A percentile compares a stretch with the other conserved stretches of the same genome.
Conservation (phyloP, 495 filamentous ascomycete genomes). For the Xylaria palmicola region DNA sequence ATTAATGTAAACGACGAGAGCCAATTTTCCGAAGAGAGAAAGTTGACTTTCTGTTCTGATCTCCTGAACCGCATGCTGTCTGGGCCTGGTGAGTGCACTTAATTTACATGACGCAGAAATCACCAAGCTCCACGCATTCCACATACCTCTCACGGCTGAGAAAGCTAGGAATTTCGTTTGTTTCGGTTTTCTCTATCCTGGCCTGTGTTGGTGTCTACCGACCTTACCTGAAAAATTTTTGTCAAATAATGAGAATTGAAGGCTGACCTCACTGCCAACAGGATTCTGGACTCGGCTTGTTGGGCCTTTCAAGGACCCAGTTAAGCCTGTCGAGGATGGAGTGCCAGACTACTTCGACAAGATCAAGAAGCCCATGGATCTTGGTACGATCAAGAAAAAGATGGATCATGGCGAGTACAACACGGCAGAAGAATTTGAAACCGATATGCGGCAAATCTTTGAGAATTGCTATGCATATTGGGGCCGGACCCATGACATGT, state of each 20-base stretch:
- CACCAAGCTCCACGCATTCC: neutral
- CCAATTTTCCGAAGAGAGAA: slow-evolving; percentile 41
- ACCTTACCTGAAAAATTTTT: neutral
- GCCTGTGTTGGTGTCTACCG: neutral
- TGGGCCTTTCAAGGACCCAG: slow-evolving; percentile 50
- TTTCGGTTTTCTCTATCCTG: neutral
- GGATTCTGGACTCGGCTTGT: slow-evolving; percentile 60
- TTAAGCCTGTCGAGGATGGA: slow-evolving; percentile 42
- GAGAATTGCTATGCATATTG: slow-evolving; percentile 51
- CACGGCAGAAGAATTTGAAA: slow-evolving; percentile 42
- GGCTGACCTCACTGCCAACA: slow-evolving; percentile 18
- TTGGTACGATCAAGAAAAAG: slow-evolving; percentile 49
- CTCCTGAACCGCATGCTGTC: slow-evolving; percentile 54
- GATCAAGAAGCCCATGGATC: slow-evolving; percentile 48
- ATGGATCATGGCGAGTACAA: slow-evolving; percentile 44
- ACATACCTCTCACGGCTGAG: neutral
- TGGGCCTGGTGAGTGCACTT: slow-evolving; percentile 45
- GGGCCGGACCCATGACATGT: slow-evolving; percentile 43
- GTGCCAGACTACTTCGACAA: slow-evolving; percentile 51
- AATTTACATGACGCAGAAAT: neutral
- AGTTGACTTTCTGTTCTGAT: slow-evolving; percentile 52
- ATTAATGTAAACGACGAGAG: slow-evolving; percentile 17
- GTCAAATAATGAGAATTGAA: neutral
- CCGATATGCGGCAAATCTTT: slow-evolving; percentile 51
- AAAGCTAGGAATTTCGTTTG: neutral